Evolutionary conservation across 2,329 filamentous ascomycete species (phyloP).

Genomic region (Colletotrichum zoysiae): DNA sequence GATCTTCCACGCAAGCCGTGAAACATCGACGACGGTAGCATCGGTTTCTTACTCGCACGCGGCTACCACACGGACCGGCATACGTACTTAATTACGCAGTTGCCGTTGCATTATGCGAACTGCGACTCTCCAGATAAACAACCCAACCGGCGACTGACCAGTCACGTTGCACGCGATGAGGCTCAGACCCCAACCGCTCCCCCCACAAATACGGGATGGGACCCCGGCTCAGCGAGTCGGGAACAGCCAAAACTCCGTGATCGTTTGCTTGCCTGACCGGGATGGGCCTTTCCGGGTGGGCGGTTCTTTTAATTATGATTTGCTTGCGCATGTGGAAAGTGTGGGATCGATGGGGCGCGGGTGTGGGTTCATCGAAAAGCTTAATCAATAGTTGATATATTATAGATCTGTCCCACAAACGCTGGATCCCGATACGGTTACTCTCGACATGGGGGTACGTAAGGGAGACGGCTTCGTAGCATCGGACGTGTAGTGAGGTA

Average conservation of each 20-base stretch:
- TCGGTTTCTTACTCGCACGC: neutral
- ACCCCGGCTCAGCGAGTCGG: constrained; percentile 11
- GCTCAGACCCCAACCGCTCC: constrained; percentile 10
- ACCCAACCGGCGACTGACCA: neutral
- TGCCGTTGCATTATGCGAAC: neutral
- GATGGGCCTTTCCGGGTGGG: constrained; percentile 1
- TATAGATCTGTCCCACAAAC: constrained; percentile 9
- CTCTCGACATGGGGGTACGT: constrained; percentile 1
- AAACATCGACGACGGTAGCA: neutral
- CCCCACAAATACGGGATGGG: neutral
- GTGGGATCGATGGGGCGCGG: neutral
- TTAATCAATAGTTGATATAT: constrained; percentile 6
- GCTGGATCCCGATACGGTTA: neutral
- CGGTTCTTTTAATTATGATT: constrained; percentile 3
- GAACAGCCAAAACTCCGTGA: neutral
- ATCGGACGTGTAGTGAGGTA: no score
- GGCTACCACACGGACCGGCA: neutral
- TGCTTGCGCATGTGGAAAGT: constrained; percentile 35
- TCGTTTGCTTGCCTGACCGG: neutral
- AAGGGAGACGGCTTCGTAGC: constrained; percentile 15
- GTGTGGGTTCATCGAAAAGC: no score
- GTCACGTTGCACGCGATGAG: constrained; percentile 7
- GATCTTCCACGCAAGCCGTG: constrained; percentile 11
- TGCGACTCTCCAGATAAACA: neutral
- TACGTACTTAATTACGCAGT: neutral